These are phyloP conservation scores for Clonostachys byssicola DNA, from an alignment of 2,329 filamentous ascomycete species.

Conservation along the genomic window DNA sequence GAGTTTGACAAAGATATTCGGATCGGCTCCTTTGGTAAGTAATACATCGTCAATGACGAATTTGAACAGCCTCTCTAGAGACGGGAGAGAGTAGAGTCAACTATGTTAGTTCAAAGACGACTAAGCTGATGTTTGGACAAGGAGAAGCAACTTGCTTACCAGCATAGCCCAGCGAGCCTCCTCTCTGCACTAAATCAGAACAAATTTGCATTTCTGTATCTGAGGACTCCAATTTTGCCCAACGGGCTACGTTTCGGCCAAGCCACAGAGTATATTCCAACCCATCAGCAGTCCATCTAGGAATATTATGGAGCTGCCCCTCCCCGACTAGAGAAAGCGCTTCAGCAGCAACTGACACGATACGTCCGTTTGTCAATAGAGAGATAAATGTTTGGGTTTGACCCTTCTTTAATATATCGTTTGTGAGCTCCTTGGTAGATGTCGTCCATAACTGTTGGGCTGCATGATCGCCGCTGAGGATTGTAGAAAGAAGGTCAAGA, in stretches of 20 bases:
- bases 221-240: constrained; percentile 23
- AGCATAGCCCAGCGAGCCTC: constrained; percentile 67
- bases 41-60: constrained; percentile 28
- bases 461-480: constrained; percentile 31
- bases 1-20: constrained; percentile 17
- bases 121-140: constrained; percentile 3
- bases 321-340: constrained; percentile 45
- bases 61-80: constrained; percentile 34
- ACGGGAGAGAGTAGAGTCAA: constrained; percentile 8
- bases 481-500: constrained; percentile 34
- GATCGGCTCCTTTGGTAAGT: constrained; percentile 15
- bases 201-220: constrained; percentile 32
- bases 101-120: not conserved
- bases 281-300: constrained; percentile 61
- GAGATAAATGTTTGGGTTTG: constrained; percentile 32
- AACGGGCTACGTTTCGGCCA: constrained; percentile 54
- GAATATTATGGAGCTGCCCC: constrained; percentile 14
- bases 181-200: constrained; percentile 49
- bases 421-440: constrained; percentile 14
- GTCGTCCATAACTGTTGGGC: constrained; percentile 31
- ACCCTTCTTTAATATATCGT: constrained; percentile 16
- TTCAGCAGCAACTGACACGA: constrained; percentile 48
- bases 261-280: constrained; percentile 68
- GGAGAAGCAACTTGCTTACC: constrained; percentile 37
- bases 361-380: constrained; percentile 41